Conservation (phyloP, 1,284 basidiomycete species). For the Cystobasidium sp. region DNA sequence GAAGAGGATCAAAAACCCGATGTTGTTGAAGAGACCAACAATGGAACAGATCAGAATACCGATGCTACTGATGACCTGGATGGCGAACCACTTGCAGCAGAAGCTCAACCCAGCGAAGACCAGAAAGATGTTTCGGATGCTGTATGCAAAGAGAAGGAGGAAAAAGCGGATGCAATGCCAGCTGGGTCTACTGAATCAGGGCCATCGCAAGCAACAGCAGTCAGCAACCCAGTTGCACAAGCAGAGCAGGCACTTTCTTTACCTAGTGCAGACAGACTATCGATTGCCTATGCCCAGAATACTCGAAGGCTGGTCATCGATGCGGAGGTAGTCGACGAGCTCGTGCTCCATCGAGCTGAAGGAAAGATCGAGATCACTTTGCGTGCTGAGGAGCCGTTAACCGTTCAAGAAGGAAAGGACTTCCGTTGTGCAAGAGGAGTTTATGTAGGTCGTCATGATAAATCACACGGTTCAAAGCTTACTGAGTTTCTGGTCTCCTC, state of each 20-base stretch:
- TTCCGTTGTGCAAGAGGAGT: conserved; percentile 56
- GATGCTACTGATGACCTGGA: conserved; percentile 1
- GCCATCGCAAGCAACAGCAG: too few relatives aligned
- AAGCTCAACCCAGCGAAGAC: background rate
- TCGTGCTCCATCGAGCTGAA: conserved; percentile 79
- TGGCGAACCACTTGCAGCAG: background rate
- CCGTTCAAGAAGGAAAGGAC: conserved; percentile 61
- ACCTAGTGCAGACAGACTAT: conserved; percentile 63
- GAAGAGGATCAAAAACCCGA: too few relatives aligned
- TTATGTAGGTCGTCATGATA: conserved; percentile 54
- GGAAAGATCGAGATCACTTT: conserved; percentile 83
- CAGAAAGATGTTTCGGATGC: background rate
- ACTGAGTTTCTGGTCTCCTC: background rate
- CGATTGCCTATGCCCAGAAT: conserved; percentile 88
- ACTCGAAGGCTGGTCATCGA: conserved; percentile 84
- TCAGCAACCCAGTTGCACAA: too few relatives aligned
- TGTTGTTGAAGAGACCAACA: too few relatives aligned
- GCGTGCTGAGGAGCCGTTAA: conserved; percentile 59
- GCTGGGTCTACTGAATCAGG: background rate
- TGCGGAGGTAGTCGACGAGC: conserved; percentile 77
- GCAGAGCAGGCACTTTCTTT: background rate
- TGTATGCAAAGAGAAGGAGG: background rate
- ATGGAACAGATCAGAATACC: conserved; percentile 8
- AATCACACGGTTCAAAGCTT: background rate
- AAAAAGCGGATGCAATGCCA: background rate